Evolutionary conservation across 2,329 filamentous ascomycete species (phyloP).

Genomic region (Beauveria caledonica): DNA sequence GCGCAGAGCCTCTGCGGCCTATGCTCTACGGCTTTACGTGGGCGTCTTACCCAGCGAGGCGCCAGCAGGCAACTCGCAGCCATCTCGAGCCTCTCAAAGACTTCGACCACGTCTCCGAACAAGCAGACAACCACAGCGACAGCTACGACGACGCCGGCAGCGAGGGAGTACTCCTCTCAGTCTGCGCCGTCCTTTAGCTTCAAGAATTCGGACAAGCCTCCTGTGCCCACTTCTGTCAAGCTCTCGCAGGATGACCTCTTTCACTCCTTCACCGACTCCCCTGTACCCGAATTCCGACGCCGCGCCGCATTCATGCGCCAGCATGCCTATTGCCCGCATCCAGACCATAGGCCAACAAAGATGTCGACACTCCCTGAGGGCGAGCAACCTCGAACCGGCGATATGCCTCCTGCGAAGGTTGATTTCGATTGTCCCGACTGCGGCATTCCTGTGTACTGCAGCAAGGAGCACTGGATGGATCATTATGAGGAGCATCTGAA

Average conservation of each 20-base stretch:
- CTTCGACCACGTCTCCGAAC: background rate
- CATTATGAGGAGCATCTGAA: slow-evolving; percentile 91
- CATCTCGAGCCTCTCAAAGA: slow-evolving; percentile 7
- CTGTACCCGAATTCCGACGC: slow-evolving; percentile 77
- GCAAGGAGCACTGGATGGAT: slow-evolving; percentile 89
- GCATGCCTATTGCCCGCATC: slow-evolving; percentile 89
- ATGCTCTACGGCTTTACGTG: slow-evolving; percentile 29
- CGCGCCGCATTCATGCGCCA: slow-evolving; percentile 87
- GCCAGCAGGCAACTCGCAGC: slow-evolving; percentile 2
- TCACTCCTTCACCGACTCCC: slow-evolving; percentile 83
- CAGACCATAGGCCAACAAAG: slow-evolving; percentile 71
- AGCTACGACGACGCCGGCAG: background rate
- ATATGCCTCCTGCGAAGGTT: slow-evolving; percentile 68
- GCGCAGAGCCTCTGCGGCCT: slow-evolving; percentile 32
- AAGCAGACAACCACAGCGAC: background rate
- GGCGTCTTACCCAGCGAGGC: slow-evolving; percentile 16
- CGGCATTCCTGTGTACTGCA: slow-evolving; percentile 88
- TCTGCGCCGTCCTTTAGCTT: slow-evolving; percentile 7
- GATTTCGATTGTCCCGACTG: slow-evolving; percentile 95
- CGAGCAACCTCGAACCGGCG: slow-evolving; percentile 45
- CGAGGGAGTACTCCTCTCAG: slow-evolving; percentile 11
- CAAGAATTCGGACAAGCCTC: slow-evolving; percentile 14
- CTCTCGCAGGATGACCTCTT: slow-evolving; percentile 78
- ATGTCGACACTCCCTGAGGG: slow-evolving; percentile 57
- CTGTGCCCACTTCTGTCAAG: slow-evolving; percentile 19